phyloP scores from a whole-genome alignment of 306 rosid species.

The Arachis stenosperma region DNA sequence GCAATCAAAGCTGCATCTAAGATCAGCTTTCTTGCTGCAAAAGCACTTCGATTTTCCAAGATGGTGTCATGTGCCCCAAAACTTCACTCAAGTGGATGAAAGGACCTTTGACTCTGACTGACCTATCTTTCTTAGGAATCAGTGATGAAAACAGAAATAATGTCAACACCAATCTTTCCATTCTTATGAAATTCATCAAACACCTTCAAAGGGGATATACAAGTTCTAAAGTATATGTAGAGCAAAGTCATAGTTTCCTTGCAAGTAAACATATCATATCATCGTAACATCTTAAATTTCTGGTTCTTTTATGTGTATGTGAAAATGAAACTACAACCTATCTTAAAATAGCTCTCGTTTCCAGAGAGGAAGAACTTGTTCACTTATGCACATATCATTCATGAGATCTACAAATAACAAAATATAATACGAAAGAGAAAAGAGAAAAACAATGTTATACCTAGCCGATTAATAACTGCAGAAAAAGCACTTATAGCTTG shows the following conservation, averaged over 20 bases:
- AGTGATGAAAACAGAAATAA: not conserved
- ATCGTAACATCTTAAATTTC: not conserved
- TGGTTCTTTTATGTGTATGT: not conserved
- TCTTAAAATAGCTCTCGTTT: constrained; percentile 16
- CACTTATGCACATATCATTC: constrained; percentile 26
- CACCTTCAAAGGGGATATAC: not conserved
- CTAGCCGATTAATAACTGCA: constrained; percentile 94
- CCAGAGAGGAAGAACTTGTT: constrained; percentile 22
- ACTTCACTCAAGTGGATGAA: too few relatives aligned
- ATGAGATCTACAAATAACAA: constrained; percentile 8
- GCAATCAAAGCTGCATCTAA: too few relatives aligned
- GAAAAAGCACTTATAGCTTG: constrained; percentile 96
- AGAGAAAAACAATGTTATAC: constrained; percentile 48
- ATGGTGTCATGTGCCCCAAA: too few relatives aligned
- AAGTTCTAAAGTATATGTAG: not conserved
- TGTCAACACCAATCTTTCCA: too few relatives aligned
- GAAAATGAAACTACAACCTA: constrained; percentile 9
- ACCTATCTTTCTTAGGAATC: not conserved
- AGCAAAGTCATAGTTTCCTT: not conserved
- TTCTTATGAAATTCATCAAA: too few relatives aligned
- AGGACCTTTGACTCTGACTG: too few relatives aligned
- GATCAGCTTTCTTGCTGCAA: too few relatives aligned
- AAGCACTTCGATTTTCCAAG: too few relatives aligned
- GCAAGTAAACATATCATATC: not conserved
- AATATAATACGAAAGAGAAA: constrained; percentile 26